Evolutionary conservation across 2,329 filamentous ascomycete species (phyloP).

Genomic region (Tolypocladium nubicola): DNA sequence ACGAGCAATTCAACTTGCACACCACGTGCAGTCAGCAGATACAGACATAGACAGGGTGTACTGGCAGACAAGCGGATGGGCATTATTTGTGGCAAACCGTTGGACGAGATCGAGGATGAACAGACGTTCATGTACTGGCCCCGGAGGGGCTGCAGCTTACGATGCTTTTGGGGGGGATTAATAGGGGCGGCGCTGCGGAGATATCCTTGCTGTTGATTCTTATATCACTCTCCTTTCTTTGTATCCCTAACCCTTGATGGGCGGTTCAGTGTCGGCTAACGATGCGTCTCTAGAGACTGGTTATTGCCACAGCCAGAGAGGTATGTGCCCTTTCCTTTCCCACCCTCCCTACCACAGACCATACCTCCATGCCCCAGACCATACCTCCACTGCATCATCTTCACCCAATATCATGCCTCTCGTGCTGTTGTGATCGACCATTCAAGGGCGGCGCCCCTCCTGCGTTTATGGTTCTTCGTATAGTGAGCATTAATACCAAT

Average conservation of each 20-base stretch:
- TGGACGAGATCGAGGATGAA: neutral
- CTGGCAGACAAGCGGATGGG: neutral
- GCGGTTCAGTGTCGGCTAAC: conserved; percentile 13
- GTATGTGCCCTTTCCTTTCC: conserved; percentile 9
- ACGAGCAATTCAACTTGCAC: conserved; percentile 1
- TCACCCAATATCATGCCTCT: neutral
- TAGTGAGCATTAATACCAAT: neutral
- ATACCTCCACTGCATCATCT: neutral
- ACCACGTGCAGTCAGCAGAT: conserved; percentile 4
- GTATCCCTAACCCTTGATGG: neutral
- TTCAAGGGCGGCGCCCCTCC: neutral
- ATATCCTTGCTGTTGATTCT: conserved; percentile 2
- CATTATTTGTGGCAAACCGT: neutral
- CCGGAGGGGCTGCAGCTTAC: neutral
- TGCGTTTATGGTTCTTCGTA: neutral
- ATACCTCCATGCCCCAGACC: neutral
- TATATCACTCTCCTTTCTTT: conserved; percentile 1
- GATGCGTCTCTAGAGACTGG: conserved; percentile 7
- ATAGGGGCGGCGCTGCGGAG: conserved; percentile 7
- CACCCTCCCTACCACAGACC: neutral
- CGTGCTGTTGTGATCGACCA: neutral
- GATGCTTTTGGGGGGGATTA: neutral
- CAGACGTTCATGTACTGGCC: neutral
- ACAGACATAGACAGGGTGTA: conserved; percentile 4
- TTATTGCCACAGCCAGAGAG: conserved; percentile 9